These are phyloP conservation scores for Pseudonitzschia pungens DNA, from an alignment of 108 stramenopile species.

Conservation along the genomic window DNA sequence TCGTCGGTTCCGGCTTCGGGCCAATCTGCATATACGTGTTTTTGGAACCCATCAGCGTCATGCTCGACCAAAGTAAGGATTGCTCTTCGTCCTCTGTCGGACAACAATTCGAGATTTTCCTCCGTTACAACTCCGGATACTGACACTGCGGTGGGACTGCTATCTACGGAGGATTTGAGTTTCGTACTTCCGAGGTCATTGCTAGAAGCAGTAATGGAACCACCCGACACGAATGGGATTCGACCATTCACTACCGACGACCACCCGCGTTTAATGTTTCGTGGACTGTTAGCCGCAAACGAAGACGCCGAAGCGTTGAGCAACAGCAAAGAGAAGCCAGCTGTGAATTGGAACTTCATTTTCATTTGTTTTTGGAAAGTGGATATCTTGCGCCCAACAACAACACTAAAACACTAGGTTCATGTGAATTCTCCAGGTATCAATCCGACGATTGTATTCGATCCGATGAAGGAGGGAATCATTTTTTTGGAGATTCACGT, in stretches of 20 bases:
- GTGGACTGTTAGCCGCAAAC: constrained; percentile 18
- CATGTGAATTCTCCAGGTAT: too few species aligned
- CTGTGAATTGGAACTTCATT: constrained; percentile 32
- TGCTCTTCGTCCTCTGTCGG: constrained; percentile 62
- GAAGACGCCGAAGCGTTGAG: constrained; percentile 31
- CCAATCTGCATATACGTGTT: constrained; percentile 90
- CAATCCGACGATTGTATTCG: not conserved
- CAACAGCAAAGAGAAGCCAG: constrained; percentile 23
- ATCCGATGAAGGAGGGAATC: not conserved
- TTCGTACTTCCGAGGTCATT: not conserved
- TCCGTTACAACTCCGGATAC: constrained; percentile 17
- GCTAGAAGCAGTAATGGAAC: not conserved
- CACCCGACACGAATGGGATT: constrained; percentile 17
- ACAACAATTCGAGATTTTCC: constrained; percentile 66
- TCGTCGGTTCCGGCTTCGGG: constrained; percentile 77
- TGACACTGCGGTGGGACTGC: not conserved
- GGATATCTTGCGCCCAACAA: not conserved
- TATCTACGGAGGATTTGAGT: not conserved
- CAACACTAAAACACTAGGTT: too few species aligned
- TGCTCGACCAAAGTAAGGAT: constrained; percentile 53
- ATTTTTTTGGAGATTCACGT: not conserved
- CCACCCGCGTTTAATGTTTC: not conserved
- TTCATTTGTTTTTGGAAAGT: not conserved
- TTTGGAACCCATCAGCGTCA: constrained; percentile 57
- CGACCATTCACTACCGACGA: constrained; percentile 5